Evolutionary conservation across 192 early-diverging fungal species (phyloP), one percentile per base, ranked within the genome.

Genomic region (Coemansia sp.): DNA sequence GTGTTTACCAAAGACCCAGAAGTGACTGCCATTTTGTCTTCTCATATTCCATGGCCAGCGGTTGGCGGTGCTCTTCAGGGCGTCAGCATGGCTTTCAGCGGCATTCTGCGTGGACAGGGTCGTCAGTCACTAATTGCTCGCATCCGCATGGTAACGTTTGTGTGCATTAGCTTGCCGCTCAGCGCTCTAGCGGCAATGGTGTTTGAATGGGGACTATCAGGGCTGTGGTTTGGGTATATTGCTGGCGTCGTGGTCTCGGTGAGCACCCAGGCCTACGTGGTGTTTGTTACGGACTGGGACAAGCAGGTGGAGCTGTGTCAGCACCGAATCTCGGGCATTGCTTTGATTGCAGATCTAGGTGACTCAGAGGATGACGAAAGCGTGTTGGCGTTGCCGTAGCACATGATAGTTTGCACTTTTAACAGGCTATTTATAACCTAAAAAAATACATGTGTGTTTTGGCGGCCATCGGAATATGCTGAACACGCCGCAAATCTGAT

Each of bases 141-240:
- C 49, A 77, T 87, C 26, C 82, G 77, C 23, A 48, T 83, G 7
- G 20, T 65, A 32, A 70, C 81, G 0, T 85, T 84, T 63, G 55
- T 81, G n/a, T 14, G 68, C 12, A 54, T 84, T 18, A 75, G 66
- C 7, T 7, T 87, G 16, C 85, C 85, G 13, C 39, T 87, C 13
- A 78, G 84, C 9, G 62, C 74, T 2, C 56, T 74, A 16, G 59
- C 71, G 8, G 70, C 73, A 4, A 68, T 86, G 57, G 68, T 77
- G 49, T 47, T 82, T 29, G 59, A 75, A 6, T 85, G 81, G 84
- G 82, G 83, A 1, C 81, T 92, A 14, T 77, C 80, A 11, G 90
- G 90, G 8, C 74, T 92, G 22, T 92, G 90, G 90, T 45, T 70
- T 1, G 85, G 85, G 5, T 73, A 88, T n/a, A 69, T 81, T 41